Evolutionary conservation across 352 stramenopile species (phyloP).

Genomic region (Peronospora farinosa): DNA sequence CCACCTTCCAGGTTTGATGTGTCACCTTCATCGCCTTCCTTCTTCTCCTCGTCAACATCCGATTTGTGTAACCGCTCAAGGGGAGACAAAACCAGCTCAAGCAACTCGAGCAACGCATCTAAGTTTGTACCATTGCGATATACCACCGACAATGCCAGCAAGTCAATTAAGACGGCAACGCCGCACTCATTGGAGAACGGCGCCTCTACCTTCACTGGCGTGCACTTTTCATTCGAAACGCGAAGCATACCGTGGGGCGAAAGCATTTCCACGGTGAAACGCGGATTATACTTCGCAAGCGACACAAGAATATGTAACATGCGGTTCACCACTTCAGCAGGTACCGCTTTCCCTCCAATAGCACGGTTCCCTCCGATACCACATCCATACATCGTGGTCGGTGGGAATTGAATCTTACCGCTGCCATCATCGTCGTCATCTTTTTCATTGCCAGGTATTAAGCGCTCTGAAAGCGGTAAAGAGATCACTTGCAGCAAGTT

Average conservation of each 20-base stretch:
- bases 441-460: constrained; percentile 30
- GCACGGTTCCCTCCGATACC: constrained; percentile 27
- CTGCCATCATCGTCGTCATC: constrained; percentile 39
- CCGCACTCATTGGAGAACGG: constrained; percentile 29
- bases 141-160: constrained; percentile 82
- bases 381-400: constrained; percentile 49
- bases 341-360: constrained; percentile 32
- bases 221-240: constrained; percentile 7
- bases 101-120: constrained; percentile 88
- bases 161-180: constrained; percentile 77
- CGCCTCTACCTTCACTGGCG: constrained; percentile 15
- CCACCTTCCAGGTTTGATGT: constrained; percentile 13
- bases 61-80: constrained; percentile 64
- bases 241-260: constrained; percentile 51
- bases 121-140: constrained; percentile 87
- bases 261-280: constrained; percentile 88
- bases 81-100: constrained; percentile 87
- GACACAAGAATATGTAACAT: constrained; percentile 84
- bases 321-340: constrained; percentile 84
- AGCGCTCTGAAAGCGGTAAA: constrained; percentile 36
- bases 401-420: constrained; percentile 45
- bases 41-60: constrained; percentile 47
- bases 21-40: constrained; percentile 30
- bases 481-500: constrained; percentile 65
- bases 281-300: constrained; percentile 88